phyloP scores from a whole-genome alignment of 2,329 filamentous ascomycete species.

The Colletotrichum sp. region DNA sequence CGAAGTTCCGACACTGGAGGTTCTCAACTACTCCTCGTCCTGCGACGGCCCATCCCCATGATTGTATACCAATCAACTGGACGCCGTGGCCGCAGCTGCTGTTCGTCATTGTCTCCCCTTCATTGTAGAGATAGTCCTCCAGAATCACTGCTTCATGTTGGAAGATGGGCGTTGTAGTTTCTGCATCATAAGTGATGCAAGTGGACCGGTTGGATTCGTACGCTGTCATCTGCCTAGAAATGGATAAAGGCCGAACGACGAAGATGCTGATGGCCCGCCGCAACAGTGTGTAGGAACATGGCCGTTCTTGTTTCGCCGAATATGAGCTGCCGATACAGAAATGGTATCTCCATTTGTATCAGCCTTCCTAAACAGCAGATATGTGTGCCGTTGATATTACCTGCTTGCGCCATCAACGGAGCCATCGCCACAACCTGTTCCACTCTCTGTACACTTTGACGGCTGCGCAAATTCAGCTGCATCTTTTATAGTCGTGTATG shows the following conservation, averaged over 20 bases:
- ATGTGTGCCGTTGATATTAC: fast-evolving
- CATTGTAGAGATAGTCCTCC: background rate
- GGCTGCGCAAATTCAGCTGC: background rate
- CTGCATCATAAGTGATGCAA: background rate
- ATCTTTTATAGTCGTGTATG: fast-evolving
- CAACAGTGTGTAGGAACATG: background rate
- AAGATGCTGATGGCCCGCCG: background rate
- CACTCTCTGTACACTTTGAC: background rate
- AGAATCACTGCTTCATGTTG: background rate
- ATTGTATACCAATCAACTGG: background rate
- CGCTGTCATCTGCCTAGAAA: background rate
- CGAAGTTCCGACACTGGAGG: background rate
- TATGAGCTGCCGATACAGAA: background rate
- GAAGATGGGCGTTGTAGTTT: background rate
- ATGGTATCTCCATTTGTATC: background rate
- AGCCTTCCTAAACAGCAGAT: fast-evolving
- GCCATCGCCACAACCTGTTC: background rate
- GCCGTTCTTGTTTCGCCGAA: background rate
- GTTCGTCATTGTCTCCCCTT: background rate
- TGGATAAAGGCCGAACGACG: background rate
- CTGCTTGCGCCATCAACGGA: background rate
- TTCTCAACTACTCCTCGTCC: background rate
- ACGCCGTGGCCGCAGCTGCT: background rate
- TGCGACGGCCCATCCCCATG: background rate
- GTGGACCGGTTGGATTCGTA: background rate